phyloP scores from a whole-genome alignment of 441 rosid genomes.

The Heliophila coronopifolia region DNA sequence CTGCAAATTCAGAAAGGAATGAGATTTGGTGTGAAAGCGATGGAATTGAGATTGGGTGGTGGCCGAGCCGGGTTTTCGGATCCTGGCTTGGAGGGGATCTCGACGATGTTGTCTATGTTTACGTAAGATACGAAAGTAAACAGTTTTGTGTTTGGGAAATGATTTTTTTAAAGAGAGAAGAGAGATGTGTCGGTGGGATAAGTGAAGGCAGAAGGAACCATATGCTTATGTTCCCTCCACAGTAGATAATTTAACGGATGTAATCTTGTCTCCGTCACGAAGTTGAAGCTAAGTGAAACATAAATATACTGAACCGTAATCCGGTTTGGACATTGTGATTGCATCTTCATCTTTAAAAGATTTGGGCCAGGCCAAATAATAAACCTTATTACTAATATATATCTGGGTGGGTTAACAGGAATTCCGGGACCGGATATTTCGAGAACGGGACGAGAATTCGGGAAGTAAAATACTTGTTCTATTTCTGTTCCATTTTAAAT shows the following conservation, averaged over 20 bases:
- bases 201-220: constrained; percentile 9
- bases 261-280: background rate
- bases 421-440: too few species aligned
- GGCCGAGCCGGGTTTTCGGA: constrained; percentile 14
- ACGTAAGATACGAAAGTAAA: background rate
- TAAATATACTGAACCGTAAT: background rate
- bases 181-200: constrained; percentile 24
- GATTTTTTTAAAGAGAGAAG: background rate
- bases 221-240: constrained; percentile 9
- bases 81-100: constrained; percentile 23
- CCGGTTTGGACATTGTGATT: constrained; percentile 8
- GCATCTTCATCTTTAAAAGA: too few species aligned
- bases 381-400: background rate
- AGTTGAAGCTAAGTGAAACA: background rate
- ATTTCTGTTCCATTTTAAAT: too few species aligned
- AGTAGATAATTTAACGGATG: constrained; percentile 2
- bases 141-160: background rate
- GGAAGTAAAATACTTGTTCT: too few species aligned
- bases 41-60: background rate
- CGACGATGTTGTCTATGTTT: constrained; percentile 13
- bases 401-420: too few species aligned
- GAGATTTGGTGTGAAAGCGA: constrained; percentile 1
- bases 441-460: too few species aligned
- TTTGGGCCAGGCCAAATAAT: background rate
- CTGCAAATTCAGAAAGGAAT: background rate